These are phyloP conservation scores for Cardamine chenopodiifolia DNA, from an alignment of 345 rosid species.

Conservation along the genomic window DNA sequence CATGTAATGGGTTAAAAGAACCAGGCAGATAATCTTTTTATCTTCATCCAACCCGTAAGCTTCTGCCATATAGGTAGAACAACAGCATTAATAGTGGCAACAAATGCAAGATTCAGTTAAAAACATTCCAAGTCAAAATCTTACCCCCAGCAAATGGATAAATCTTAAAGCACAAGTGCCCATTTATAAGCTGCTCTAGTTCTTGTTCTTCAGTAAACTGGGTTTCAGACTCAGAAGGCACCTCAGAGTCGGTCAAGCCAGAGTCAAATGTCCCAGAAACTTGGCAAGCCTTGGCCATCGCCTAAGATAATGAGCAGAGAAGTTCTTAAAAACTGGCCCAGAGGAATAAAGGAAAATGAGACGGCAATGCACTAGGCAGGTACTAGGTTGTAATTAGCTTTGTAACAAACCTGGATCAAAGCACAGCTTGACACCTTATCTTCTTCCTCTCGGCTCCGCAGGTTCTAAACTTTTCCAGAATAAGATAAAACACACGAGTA, in stretches of 20 bases:
- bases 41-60: constrained; percentile 45
- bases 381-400: constrained; percentile 9
- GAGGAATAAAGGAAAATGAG: neutral
- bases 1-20: constrained; percentile 91
- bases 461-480: constrained; percentile 45
- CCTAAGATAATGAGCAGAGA: constrained; percentile 51
- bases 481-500: neutral
- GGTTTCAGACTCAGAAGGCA: constrained; percentile 52
- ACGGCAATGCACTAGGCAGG: neutral
- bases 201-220: constrained; percentile 72
- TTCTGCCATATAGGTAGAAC: constrained; percentile 48
- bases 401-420: constrained; percentile 64
- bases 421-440: constrained; percentile 74
- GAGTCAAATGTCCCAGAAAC: constrained; percentile 53
- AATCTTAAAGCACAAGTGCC: constrained; percentile 71
- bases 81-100: constrained; percentile 34
- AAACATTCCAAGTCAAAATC: constrained; percentile 13
- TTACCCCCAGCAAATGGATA: constrained; percentile 75
- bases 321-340: neutral
- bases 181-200: constrained; percentile 69
- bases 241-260: constrained; percentile 67
- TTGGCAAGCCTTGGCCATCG: constrained; percentile 79
- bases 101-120: neutral
- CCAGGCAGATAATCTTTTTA: constrained; percentile 88
- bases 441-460: constrained; percentile 78